Conservation (phyloP, 2,329 filamentous ascomycete species). For the Sporothrix brasiliensis region DNA sequence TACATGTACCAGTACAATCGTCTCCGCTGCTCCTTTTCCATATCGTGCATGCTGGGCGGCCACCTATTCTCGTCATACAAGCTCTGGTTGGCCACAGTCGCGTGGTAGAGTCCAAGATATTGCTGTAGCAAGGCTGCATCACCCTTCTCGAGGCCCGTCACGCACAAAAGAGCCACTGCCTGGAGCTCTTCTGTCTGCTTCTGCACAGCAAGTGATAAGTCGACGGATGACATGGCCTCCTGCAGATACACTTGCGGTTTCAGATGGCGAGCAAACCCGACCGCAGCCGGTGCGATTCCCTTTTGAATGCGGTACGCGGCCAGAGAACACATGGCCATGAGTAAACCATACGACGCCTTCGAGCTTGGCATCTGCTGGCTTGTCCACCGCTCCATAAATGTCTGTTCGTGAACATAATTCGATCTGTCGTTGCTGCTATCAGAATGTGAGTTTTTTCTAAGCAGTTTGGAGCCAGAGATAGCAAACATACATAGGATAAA, state of each 20-base stretch:
- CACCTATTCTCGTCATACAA: constrained; percentile 37
- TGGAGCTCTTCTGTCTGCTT: constrained; percentile 29
- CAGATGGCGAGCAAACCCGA: neutral
- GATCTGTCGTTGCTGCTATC: neutral
- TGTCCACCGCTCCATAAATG: constrained; percentile 23
- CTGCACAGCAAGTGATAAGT: constrained; percentile 7
- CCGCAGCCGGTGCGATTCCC: constrained; percentile 24
- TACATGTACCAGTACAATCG: constrained; percentile 38
- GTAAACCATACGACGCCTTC: constrained; percentile 21
- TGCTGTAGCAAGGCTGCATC: constrained; percentile 31
- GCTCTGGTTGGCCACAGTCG: constrained; percentile 33
- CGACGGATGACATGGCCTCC: constrained; percentile 6
- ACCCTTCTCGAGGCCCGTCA: constrained; percentile 30
- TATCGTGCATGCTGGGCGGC: constrained; percentile 30
- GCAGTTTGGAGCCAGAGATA: neutral
- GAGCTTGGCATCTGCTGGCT: neutral
- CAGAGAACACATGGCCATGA: constrained; percentile 26
- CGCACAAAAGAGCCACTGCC: constrained; percentile 29
- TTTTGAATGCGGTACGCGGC: constrained; percentile 27
- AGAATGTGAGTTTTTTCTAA: neutral
- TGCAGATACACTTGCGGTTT: constrained; percentile 13
- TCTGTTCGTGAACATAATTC: constrained; percentile 26
- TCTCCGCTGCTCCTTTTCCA: constrained; percentile 34
- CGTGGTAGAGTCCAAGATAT: constrained; percentile 37
- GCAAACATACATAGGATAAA: constrained; percentile 31